Evolutionary conservation across 1,284 basidiomycete genomes (phyloP).

Genomic region (Naganishia sp.): DNA sequence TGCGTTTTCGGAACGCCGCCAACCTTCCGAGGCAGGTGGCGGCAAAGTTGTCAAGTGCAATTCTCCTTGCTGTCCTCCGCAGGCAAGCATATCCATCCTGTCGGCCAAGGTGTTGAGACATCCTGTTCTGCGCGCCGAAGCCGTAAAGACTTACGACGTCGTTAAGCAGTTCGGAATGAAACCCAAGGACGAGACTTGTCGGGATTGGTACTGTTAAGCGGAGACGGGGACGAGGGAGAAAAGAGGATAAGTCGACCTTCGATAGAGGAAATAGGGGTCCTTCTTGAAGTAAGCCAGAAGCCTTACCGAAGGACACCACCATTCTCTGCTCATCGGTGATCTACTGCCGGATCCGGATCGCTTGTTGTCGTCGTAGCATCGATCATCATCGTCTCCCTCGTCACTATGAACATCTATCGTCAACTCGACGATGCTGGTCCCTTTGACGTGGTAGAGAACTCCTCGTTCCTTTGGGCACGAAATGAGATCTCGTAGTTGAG

Average conservation of each 20-base stretch:
- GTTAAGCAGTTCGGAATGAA: constrained; percentile 35
- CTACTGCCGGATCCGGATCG: constrained; percentile 3
- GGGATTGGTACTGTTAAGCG: constrained; percentile 7
- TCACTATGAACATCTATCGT: constrained; percentile 33
- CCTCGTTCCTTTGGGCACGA: constrained; percentile 35
- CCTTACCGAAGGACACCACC: constrained; percentile 29
- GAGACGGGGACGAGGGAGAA: not conserved
- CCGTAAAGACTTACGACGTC: constrained; percentile 21
- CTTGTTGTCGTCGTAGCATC: constrained; percentile 5
- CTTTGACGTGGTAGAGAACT: constrained; percentile 33
- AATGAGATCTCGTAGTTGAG: constrained; percentile 52
- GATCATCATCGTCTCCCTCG: constrained; percentile 35
- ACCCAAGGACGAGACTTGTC: constrained; percentile 8
- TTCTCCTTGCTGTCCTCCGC: constrained; percentile 53
- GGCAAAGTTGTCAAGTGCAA: constrained; percentile 47
- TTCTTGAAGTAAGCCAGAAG: constrained; percentile 39
- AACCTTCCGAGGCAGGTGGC: not conserved
- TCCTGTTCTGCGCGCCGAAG: not conserved
- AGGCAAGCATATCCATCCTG: constrained; percentile 40
- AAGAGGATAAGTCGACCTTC: constrained; percentile 20
- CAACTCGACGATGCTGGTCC: constrained; percentile 27
- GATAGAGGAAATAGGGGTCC: constrained; percentile 1
- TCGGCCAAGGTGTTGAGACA: not conserved
- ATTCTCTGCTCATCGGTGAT: constrained; percentile 19
- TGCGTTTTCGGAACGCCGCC: not conserved